Base-by-base conservation (phyloP, 192 early-diverging fungal genomes). In the Chytriomyces confervae region DNA sequence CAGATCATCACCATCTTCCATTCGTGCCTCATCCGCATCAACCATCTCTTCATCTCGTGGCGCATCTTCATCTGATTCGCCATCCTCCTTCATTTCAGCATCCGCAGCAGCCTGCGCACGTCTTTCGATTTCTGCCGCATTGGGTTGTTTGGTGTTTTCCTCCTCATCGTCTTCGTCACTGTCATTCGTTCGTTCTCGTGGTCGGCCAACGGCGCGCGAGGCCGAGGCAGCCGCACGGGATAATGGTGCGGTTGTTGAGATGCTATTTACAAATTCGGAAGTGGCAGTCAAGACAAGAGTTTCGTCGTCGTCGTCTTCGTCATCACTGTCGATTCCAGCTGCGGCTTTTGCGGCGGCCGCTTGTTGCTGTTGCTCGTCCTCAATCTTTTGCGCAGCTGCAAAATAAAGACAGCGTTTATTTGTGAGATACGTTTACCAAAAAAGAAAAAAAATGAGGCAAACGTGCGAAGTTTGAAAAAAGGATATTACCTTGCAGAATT, bases 201-300 rank as follows among this genome's bases (percentile, higher is more conserved):
- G 60, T 8, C 73, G 73, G 18, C 29, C 11, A 13, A 53, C 45
- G 46, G 69, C 75, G 18, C 53, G 73, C 27, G 72, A 53, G 13
- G 10, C 49, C 29, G 50, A 20, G 44, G 72, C 2, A 1, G 79
- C 70, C 47, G 71, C 27, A 0, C 65, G 67, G 4, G 75, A 65
- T 23, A 82, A 67, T 11, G 83, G 66, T 18, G 84, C 57, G 13
- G 79, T 81, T 13, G 87, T 80, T 1, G 82, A 70, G 0, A 94
- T 83, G 5, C 82, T 86, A 53, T 89, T 88, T 3, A 96, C 93
- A 87, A 97, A 97, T 81, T 97, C 96, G 9, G 93, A 91, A 10
- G 93, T 94, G 72, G 94, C 93, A 0, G 94, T 94, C 10, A 97
- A 85, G n/a, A 94, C 87, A n/a, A 95, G 72, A 20, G 47, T 66